Percentiles rank a stretch among this genome's conserved stretches.
phyloP scores from a whole-genome alignment of 1,139 yeast genomes.

The Yamadazyma atmosphaerica region DNA sequence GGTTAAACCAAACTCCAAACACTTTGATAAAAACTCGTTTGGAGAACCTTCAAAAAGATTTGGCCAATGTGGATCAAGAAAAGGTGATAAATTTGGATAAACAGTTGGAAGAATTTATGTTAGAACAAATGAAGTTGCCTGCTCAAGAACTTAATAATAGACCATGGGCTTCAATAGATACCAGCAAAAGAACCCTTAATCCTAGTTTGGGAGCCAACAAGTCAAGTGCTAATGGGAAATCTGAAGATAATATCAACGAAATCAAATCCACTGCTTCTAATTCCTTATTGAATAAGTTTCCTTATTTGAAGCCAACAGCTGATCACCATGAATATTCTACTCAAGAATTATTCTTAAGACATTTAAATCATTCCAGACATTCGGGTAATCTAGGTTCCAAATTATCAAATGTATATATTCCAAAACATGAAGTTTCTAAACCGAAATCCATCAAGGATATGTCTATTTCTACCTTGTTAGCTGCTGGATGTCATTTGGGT shows the following conservation, averaged over 20 bases:
- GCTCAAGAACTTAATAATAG: slow-evolving; percentile 27
- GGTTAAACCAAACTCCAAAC: slow-evolving; percentile 39
- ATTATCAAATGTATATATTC: slow-evolving; percentile 63
- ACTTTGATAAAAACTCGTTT: slow-evolving; percentile 32
- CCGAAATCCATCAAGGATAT: slow-evolving; percentile 61
- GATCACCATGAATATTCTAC: slow-evolving; percentile 56
- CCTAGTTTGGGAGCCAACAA: slow-evolving; percentile 5
- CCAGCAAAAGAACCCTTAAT: slow-evolving; percentile 8
- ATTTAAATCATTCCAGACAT: slow-evolving; percentile 51
- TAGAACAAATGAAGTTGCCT: slow-evolving; percentile 37
- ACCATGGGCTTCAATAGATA: slow-evolving; percentile 32
- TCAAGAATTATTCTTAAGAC: slow-evolving; percentile 78
- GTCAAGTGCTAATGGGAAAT: background rate
- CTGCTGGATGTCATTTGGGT: slow-evolving; percentile 95
- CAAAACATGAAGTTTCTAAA: slow-evolving; percentile 61
- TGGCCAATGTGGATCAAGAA: slow-evolving; percentile 27
- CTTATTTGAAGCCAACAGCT: slow-evolving; percentile 44
- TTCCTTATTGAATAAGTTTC: slow-evolving; percentile 34
- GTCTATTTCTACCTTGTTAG: slow-evolving; percentile 68
- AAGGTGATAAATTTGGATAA: slow-evolving; percentile 45
- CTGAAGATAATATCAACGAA: background rate
- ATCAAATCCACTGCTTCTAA: slow-evolving; percentile 32
- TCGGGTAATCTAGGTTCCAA: slow-evolving; percentile 63
- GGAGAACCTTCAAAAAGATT: slow-evolving; percentile 29
- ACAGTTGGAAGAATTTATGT: slow-evolving; percentile 43